These are phyloP conservation scores for Gracilariopsis chorda DNA, from an alignment of 23 red algal species.

Conservation along the genomic window DNA sequence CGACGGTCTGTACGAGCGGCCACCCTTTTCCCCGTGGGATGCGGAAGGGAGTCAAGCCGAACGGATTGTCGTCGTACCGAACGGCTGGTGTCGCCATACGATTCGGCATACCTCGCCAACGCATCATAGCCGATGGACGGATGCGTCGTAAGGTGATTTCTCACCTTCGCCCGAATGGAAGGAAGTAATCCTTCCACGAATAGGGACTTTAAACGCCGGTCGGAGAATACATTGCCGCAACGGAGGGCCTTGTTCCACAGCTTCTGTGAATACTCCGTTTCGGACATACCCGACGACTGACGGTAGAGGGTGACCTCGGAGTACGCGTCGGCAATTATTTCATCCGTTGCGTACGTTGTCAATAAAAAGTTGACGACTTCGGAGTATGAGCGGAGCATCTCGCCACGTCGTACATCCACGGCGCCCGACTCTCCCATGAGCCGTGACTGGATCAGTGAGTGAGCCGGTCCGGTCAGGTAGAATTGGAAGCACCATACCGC, in stretches of 20 bases:
- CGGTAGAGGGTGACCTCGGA: neutral
- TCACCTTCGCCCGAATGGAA: neutral
- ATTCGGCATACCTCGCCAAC: too few relatives aligned
- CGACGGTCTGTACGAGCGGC: too few relatives aligned
- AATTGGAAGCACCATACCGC: conserved; percentile 8
- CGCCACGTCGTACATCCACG: neutral
- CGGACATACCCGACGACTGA: neutral
- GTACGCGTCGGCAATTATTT: neutral
- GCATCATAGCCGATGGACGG: neutral
- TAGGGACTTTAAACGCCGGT: neutral
- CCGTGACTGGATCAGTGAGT: neutral
- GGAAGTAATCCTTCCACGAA: too few relatives aligned
- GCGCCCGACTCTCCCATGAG: neutral
- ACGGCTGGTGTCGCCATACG: neutral
- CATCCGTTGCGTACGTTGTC: conserved; percentile 15
- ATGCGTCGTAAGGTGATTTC: neutral
- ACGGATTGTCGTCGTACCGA: neutral
- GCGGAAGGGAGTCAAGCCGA: neutral
- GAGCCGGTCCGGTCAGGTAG: conserved; percentile 1
- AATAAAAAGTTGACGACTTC: conserved; percentile 16
- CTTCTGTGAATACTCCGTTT: neutral
- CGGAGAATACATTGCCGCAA: neutral
- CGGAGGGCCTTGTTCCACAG: neutral
- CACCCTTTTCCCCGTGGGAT: too few relatives aligned
- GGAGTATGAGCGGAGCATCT: too few relatives aligned